Percentiles rank a stretch among this genome's conserved stretches.
These are phyloP conservation scores for Penicillium olsonii DNA, from an alignment of 2,329 filamentous ascomycete species.

Conservation along the genomic window DNA sequence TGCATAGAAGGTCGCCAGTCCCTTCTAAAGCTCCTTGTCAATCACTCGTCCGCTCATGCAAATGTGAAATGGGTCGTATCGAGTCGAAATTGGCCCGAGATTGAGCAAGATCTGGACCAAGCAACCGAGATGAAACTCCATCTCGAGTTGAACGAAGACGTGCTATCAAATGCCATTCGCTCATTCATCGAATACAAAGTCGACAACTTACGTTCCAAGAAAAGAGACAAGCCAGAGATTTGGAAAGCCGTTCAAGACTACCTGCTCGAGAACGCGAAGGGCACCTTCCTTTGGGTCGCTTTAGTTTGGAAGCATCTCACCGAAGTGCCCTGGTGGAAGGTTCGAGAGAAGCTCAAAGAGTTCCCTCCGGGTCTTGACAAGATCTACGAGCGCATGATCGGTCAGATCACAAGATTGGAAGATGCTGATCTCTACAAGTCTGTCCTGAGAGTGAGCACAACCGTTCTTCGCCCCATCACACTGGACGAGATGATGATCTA, in stretches of 20 bases:
- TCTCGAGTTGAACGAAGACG: conserved; percentile 3
- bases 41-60: conserved; percentile 29
- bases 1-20: background rate
- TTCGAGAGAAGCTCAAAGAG: conserved; percentile 3
- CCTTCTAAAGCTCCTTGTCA: background rate
- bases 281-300: conserved; percentile 37
- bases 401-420: conserved; percentile 29
- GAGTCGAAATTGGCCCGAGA: conserved; percentile 7
- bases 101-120: conserved; percentile 45
- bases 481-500: conserved; percentile 35
- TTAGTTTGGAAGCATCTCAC: conserved; percentile 36
- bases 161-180: conserved; percentile 6
- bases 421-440: conserved; percentile 33
- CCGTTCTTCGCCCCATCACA: conserved; percentile 40
- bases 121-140: background rate
- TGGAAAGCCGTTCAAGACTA: conserved; percentile 16
- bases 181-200: conserved; percentile 2
- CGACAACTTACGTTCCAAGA: background rate
- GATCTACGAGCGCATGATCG: conserved; percentile 28
- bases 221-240: conserved; percentile 2
- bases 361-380: conserved; percentile 15
- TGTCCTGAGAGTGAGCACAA: conserved; percentile 35
- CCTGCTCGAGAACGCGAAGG: background rate
- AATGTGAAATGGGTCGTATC: background rate
- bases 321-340: background rate